Evolutionary conservation across 1,284 basidiomycete species (phyloP).

Genomic region (Trametes versicolor): DNA sequence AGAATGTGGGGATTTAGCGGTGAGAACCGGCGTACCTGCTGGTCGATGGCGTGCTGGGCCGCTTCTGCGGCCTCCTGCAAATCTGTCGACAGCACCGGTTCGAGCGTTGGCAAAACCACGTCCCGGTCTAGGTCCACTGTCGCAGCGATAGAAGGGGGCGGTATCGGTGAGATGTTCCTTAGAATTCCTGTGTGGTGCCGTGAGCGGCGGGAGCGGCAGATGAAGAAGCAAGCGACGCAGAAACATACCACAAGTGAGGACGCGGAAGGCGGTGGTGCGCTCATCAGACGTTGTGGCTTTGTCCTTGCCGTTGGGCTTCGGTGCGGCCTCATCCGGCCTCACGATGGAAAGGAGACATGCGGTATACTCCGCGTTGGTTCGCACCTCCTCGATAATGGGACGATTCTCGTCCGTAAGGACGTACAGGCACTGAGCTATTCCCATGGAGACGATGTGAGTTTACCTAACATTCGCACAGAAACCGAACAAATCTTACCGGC

Average conservation of each 20-base stretch:
- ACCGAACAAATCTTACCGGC: conserved; percentile 65
- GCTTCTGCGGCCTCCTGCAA: conserved; percentile 60
- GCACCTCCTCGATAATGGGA: conserved; percentile 70
- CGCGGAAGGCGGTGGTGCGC: conserved; percentile 63
- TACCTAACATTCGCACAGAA: conserved; percentile 13
- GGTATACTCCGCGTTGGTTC: conserved; percentile 68
- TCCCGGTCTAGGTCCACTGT: conserved; percentile 76
- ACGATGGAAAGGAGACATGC: conserved; percentile 79
- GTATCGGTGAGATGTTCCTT: conserved; percentile 78
- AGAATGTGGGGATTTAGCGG: conserved; percentile 16
- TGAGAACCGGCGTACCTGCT: conserved; percentile 54
- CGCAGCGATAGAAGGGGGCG: conserved; percentile 69
- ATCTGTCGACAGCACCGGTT: conserved; percentile 73
- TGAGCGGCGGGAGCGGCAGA: conserved; percentile 21
- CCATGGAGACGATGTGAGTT: conserved; percentile 28
- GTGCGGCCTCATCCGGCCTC: conserved; percentile 48
- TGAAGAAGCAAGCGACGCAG: conserved; percentile 16
- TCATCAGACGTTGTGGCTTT: conserved; percentile 56
- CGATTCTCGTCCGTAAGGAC: conserved; percentile 90
- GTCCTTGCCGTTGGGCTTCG: conserved; percentile 53
- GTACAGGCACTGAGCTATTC: conserved; percentile 87
- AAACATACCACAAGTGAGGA: conserved; percentile 76
- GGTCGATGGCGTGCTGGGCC: conserved; percentile 64
- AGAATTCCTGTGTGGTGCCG: conserved; percentile 65
- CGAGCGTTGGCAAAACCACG: conserved; percentile 77